Percentiles rank a stretch among this genome's conserved stretches.
These are phyloP conservation scores for Didymella arachidicola DNA, from an alignment of 2,329 filamentous ascomycete genomes.

Conservation along the genomic window DNA sequence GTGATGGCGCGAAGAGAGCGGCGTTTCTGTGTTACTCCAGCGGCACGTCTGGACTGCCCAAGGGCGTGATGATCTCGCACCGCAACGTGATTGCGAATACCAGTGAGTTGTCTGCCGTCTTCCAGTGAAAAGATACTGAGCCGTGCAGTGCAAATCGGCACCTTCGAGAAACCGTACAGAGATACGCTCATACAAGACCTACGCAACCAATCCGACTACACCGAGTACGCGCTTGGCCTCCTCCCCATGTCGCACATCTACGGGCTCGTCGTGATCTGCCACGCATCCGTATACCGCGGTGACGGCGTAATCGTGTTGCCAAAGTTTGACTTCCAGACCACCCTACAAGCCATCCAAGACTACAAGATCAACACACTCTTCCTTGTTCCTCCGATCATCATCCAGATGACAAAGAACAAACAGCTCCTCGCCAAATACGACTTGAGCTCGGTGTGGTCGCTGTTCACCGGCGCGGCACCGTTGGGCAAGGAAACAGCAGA, in stretches of 20 bases:
- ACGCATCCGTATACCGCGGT: constrained; percentile 71
- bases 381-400: constrained; percentile 82
- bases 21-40: constrained; percentile 83
- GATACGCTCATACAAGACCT: constrained; percentile 48
- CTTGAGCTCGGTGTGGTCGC: constrained; percentile 68
- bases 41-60: constrained; percentile 80
- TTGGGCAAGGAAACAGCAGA: constrained; percentile 75
- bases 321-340: constrained; percentile 76
- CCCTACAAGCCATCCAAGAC: constrained; percentile 69
- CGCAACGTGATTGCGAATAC: constrained; percentile 80
- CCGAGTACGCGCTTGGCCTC: constrained; percentile 69
- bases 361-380: constrained; percentile 73
- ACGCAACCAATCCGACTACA: constrained; percentile 54
- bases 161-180: constrained; percentile 58
- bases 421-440: constrained; percentile 71
- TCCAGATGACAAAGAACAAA: constrained; percentile 73
- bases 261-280: constrained; percentile 73
- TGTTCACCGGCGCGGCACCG: constrained; percentile 82
- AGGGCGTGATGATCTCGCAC: constrained; percentile 86
- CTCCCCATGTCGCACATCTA: constrained; percentile 86
- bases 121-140: constrained; percentile 5
- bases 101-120: constrained; percentile 24
- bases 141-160: constrained; percentile 62
- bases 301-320: constrained; percentile 76
- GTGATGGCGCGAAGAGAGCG: constrained; percentile 71